phyloP scores from a whole-genome alignment of 441 rosid species.

The Codiaeum variegatum region DNA sequence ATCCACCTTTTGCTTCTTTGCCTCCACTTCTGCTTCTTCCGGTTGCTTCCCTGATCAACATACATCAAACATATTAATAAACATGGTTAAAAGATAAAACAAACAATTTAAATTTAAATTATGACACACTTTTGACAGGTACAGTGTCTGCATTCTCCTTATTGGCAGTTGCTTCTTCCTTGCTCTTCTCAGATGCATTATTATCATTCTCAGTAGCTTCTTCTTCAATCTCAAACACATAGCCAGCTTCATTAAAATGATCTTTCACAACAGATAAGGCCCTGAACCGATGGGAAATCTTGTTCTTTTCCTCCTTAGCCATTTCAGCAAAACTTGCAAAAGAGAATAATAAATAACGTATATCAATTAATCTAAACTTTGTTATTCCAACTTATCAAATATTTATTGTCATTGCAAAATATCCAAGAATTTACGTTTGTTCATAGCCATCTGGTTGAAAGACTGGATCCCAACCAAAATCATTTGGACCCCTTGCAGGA shows the following conservation, averaged over 20 bases:
- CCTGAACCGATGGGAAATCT: conserved; percentile 84
- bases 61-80: not conserved
- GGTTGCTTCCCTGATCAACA: conserved; percentile 14
- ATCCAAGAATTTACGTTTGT: conserved; percentile 47
- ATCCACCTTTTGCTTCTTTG: conserved; percentile 7
- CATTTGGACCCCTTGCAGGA: conserved; percentile 74
- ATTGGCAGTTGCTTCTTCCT: not conserved
- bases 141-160: not conserved
- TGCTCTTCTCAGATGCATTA: not conserved
- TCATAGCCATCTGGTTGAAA: conserved; percentile 89
- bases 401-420: no score
- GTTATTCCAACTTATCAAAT: no score
- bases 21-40: not conserved
- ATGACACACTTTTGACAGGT: not conserved
- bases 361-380: no score
- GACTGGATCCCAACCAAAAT: conserved; percentile 97
- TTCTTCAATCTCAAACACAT: conserved; percentile 39
- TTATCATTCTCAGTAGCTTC: conserved; percentile 13
- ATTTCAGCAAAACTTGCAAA: conserved; percentile 82
- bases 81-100: not conserved
- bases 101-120: not conserved
- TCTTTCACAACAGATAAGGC: conserved; percentile 69
- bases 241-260: conserved; percentile 70
- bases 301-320: conserved; percentile 91
- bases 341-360: not conserved